These are phyloP conservation scores for Atkinsonella texensis DNA, from an alignment of 2,329 filamentous ascomycete genomes.

Conservation along the genomic window DNA sequence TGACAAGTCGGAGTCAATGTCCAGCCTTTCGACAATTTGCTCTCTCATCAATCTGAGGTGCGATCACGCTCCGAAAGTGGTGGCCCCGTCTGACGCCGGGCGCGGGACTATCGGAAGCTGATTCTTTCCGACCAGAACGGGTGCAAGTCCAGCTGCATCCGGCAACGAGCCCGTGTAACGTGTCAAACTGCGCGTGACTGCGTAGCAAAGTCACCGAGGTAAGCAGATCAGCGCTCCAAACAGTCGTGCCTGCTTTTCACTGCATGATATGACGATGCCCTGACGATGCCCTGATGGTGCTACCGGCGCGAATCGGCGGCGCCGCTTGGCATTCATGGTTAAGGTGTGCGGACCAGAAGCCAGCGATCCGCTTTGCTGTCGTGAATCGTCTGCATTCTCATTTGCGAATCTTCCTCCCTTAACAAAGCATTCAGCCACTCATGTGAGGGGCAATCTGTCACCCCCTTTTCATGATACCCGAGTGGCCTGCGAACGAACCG, in stretches of 20 bases:
- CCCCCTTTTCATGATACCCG: too few species aligned
- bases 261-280: neutral
- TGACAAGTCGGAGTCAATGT: too few species aligned
- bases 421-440: neutral
- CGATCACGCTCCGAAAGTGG: too few species aligned
- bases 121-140: neutral
- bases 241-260: neutral
- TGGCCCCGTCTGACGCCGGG: too few species aligned
- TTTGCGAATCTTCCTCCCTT: neutral
- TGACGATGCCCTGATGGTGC: neutral
- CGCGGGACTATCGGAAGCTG: neutral
- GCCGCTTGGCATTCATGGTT: neutral
- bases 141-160: neutral
- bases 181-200: too few species aligned
- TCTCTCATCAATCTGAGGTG: too few species aligned
- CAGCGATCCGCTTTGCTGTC: neutral
- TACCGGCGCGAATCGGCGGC: neutral
- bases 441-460: neutral
- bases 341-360: neutral
- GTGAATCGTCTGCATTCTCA: neutral
- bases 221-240: too few species aligned
- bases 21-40: too few species aligned
- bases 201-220: too few species aligned
- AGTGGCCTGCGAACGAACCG: too few species aligned
- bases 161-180: neutral